Base-by-base conservation (phyloP, 139 green algal species). In the Tetradesmus lagerheimii region DNA sequence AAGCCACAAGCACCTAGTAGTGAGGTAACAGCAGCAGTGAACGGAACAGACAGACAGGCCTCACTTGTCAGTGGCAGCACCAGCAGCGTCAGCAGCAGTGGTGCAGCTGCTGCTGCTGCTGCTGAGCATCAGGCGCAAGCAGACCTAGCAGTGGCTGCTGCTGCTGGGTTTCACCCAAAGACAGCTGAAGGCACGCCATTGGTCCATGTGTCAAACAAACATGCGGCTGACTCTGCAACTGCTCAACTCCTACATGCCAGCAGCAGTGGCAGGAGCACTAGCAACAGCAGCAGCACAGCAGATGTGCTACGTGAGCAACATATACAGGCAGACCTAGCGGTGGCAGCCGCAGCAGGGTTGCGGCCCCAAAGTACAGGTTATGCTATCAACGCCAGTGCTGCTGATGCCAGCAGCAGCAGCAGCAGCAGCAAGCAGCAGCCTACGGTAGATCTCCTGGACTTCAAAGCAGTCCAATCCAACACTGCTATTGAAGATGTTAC, bases 391-490 rank as follows among this genome's bases (percentile, higher is more conserved):
- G 8, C 14, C 45, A 71, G 85, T 53, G 39, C 47, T 38, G 27
- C 35, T 53, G 23, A 16, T 35, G 34, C 38, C 57, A 89, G 64
- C 83, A 88, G 85, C 20, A n/a, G 71, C 15, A 50, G 77, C 57
- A 89, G 64, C 83, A 88, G 85, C 20, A n/a, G 71, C 15, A 25
- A 64, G 20, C 71, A 66, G 64, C 38, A 41, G 83, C 45, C 31
- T 43, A 2, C 25, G 16, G 27, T 27, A 11, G 15, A 25, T 20
- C n/a, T 4, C 15, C 12, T n/a, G 23, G 71, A n/a, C 71, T 25
- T 4, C n/a, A n/a, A 79, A 25, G 71, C n/a, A 79, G 31, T 29
- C 4, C 71, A 41, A 2, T 39, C 27, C 11, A 37, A 76, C 71
- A 38, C 71, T 79, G 71, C 71, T 62, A n/a, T 4, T 50, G 27